Conservation (phyloP, 306 rosid species). For the Cucurbita pepo region DNA sequence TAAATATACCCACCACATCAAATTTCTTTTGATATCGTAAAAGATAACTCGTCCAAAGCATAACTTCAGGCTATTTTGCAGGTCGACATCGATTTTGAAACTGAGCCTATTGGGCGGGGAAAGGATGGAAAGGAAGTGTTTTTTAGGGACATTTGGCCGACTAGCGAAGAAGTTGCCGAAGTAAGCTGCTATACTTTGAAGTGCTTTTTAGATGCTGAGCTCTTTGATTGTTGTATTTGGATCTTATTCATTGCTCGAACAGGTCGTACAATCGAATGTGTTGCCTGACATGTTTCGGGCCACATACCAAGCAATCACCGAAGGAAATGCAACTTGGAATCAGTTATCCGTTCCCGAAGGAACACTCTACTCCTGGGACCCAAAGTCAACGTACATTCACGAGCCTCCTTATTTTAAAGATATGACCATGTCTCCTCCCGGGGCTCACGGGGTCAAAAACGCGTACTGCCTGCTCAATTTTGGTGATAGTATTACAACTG, state of each 20-base stretch:
- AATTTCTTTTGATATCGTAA: background rate
- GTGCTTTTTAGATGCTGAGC: background rate
- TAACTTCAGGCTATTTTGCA: slow-evolving; percentile 21
- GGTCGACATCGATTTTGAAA: slow-evolving; percentile 82
- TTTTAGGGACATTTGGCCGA: slow-evolving; percentile 88
- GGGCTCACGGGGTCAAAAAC: slow-evolving; percentile 59
- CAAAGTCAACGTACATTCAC: slow-evolving; percentile 72
- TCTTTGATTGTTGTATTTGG: background rate
- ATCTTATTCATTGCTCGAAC: background rate
- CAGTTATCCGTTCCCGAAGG: slow-evolving; percentile 69
- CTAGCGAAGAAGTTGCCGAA: slow-evolving; percentile 68
- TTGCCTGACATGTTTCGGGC: slow-evolving; percentile 86
- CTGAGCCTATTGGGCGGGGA: slow-evolving; percentile 63
- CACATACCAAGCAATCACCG: slow-evolving; percentile 79
- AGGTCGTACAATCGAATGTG: slow-evolving; percentile 89
- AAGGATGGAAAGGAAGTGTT: slow-evolving; percentile 60
- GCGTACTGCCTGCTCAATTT: slow-evolving; percentile 92
- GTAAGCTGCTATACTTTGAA: slow-evolving; percentile 25
- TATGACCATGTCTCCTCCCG: slow-evolving; percentile 96
- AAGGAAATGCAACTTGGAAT: slow-evolving; percentile 94
- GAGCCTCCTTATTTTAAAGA: slow-evolving; percentile 80
- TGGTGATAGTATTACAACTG: slow-evolving; percentile 95
- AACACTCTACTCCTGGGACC: slow-evolving; percentile 81
- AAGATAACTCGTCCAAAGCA: background rate
- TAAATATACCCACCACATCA: background rate